Evolutionary conservation across 2,329 filamentous ascomycete species (phyloP).

Genomic region (Fusarium ramigenum): DNA sequence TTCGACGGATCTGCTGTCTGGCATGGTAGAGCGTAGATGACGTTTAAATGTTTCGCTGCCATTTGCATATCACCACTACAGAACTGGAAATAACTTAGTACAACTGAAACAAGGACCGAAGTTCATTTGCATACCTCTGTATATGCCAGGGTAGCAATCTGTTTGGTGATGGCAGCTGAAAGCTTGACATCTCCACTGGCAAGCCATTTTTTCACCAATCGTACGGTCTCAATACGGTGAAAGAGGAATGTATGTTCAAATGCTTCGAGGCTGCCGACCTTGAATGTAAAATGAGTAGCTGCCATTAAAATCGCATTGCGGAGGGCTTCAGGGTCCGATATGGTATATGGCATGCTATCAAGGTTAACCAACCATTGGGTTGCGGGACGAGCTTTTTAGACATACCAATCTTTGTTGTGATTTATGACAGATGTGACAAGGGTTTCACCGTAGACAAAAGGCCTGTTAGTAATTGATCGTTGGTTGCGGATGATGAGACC

Average conservation of each 20-base stretch:
- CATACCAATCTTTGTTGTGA: background rate
- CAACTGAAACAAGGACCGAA: fast-evolving
- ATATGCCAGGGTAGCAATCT: constrained; percentile 4
- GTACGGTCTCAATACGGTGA: constrained; percentile 11
- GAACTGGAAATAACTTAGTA: background rate
- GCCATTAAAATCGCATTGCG: constrained; percentile 11
- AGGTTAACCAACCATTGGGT: background rate
- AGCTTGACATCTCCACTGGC: background rate
- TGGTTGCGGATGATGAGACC: fast-evolving
- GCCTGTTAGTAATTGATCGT: background rate
- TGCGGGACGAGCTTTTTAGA: fast-evolving
- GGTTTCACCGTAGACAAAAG: background rate
- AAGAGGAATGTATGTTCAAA: constrained; percentile 16
- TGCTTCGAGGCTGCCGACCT: background rate
- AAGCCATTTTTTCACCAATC: constrained; percentile 7
- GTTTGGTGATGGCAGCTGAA: background rate
- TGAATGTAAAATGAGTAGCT: constrained; percentile 15
- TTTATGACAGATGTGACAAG: background rate
- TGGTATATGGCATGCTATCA: background rate
- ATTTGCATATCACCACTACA: constrained; percentile 3
- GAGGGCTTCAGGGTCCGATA: constrained; percentile 3
- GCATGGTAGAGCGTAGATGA: background rate
- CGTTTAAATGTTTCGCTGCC: constrained; percentile 6
- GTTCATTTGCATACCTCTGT: background rate
- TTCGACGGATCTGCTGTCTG: fast-evolving